Evolutionary conservation across 2,329 filamentous ascomycete species (phyloP).

Genomic region (Pleurostoma richardsiae): DNA sequence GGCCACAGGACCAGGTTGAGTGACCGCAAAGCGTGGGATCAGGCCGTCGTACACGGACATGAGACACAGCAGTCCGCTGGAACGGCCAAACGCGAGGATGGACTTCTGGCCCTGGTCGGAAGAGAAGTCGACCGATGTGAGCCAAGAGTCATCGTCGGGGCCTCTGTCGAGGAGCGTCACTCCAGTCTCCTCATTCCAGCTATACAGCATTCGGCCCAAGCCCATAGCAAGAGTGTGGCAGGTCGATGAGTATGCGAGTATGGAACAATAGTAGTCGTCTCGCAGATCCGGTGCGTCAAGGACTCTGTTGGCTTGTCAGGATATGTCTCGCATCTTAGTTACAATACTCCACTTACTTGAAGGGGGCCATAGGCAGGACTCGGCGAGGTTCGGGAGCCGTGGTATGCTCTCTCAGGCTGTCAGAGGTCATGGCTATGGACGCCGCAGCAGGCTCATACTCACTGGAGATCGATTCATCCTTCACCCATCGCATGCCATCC

Average conservation of each 20-base stretch:
- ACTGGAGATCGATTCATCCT: constrained; percentile 14
- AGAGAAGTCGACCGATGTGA: constrained; percentile 89
- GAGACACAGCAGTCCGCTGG: constrained; percentile 69
- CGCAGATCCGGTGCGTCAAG: constrained; percentile 84
- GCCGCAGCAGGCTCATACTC: constrained; percentile 3
- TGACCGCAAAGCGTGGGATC: constrained; percentile 61
- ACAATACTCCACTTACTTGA: constrained; percentile 54
- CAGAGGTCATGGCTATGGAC: neutral
- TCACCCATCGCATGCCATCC: constrained; percentile 36
- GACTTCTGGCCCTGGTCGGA: constrained; percentile 68
- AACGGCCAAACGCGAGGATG: constrained; percentile 81
- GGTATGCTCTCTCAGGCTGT: neutral
- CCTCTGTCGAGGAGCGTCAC: constrained; percentile 51
- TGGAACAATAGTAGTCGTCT: constrained; percentile 93
- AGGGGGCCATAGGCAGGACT: constrained; percentile 67
- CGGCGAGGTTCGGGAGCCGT: neutral
- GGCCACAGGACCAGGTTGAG: constrained; percentile 67
- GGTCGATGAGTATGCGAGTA: constrained; percentile 76
- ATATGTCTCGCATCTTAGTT: neutral
- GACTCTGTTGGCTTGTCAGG: constrained; percentile 45
- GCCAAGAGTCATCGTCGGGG: constrained; percentile 45
- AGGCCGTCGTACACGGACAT: constrained; percentile 49
- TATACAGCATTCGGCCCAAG: constrained; percentile 72
- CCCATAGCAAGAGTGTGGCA: constrained; percentile 78
- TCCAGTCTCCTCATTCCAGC: constrained; percentile 76